Evolutionary conservation across 2,329 filamentous ascomycete species (phyloP).

Genomic region (Fusarium proliferatum): DNA sequence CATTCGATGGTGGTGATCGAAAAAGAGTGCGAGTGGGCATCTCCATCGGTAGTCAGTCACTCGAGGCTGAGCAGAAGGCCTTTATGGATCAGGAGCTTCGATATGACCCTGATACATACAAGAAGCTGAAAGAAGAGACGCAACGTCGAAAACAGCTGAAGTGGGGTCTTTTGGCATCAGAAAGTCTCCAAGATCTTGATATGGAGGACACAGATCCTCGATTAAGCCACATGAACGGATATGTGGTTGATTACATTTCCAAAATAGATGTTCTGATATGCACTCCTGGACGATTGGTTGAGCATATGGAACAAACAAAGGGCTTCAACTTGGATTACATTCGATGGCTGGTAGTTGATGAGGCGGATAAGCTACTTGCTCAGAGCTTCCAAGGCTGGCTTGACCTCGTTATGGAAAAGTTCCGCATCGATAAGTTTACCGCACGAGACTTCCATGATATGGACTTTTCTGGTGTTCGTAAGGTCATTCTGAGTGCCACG

Average conservation of each 20-base stretch:
- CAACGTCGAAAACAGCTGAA: constrained; percentile 7
- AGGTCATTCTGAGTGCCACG: constrained; percentile 90
- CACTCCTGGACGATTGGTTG: constrained; percentile 90
- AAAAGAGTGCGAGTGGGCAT: constrained; percentile 83
- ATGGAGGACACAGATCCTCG: constrained; percentile 43
- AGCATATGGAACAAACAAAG: constrained; percentile 85
- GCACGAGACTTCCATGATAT: constrained; percentile 65
- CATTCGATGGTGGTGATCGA: constrained; percentile 63
- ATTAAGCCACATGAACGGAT: constrained; percentile 51
- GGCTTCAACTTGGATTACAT: constrained; percentile 84
- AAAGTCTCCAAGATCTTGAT: constrained; percentile 36
- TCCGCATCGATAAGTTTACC: constrained; percentile 62
- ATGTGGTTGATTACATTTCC: constrained; percentile 74
- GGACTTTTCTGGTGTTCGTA: constrained; percentile 70
- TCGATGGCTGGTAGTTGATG: constrained; percentile 91
- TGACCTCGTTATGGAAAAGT: constrained; percentile 72
- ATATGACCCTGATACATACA: constrained; percentile 73
- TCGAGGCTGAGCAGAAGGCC: constrained; percentile 70
- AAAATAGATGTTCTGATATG: constrained; percentile 90
- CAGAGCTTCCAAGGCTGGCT: constrained; percentile 96
- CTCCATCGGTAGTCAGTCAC: constrained; percentile 82
- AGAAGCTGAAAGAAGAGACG: constrained; percentile 43
- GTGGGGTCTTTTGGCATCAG: constrained; percentile 15
- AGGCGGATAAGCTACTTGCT: constrained; percentile 90
- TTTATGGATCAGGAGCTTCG: constrained; percentile 59